These are phyloP conservation scores for Wickerhamomyces chambardii DNA, from an alignment of 805 yeast species.

Conservation along the genomic window DNA sequence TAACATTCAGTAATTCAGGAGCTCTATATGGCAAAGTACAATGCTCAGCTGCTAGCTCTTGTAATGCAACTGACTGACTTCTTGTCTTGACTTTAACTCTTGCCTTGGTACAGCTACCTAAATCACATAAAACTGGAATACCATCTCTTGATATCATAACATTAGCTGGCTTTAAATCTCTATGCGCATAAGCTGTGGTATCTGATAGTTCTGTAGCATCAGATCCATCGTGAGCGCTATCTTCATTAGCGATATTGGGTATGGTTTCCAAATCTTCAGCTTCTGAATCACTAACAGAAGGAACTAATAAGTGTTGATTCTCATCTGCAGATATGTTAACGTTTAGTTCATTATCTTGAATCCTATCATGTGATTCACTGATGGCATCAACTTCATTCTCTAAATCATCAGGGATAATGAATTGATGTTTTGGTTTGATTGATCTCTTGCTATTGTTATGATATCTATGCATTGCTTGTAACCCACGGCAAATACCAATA, in stretches of 20 bases:
- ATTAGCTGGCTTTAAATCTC: conserved; percentile 87
- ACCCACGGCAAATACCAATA: conserved; percentile 65
- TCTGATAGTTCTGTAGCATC: conserved; percentile 43
- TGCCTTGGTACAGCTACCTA: conserved; percentile 74
- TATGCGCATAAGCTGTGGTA: conserved; percentile 67
- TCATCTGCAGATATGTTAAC: conserved; percentile 6
- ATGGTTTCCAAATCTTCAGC: conserved; percentile 20
- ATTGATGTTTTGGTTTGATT: neutral
- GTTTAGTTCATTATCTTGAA: neutral
- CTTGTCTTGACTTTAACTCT: conserved; percentile 43
- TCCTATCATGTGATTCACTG: no score
- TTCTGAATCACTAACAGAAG: conserved; percentile 28
- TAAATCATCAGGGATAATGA: no score
- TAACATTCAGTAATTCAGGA: conserved; percentile 80
- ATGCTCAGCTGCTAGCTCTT: conserved; percentile 76
- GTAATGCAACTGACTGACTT: conserved; percentile 65
- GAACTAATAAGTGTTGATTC: conserved; percentile 5
- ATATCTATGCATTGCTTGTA: conserved; percentile 59
- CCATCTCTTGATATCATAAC: conserved; percentile 72
- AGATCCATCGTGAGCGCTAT: conserved; percentile 14
- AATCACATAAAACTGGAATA: conserved; percentile 70
- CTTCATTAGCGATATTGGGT: conserved; percentile 6
- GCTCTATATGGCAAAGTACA: conserved; percentile 85
- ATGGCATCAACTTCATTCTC: no score
- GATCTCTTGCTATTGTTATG: conserved; percentile 2